Percentiles rank a stretch among this genome's conserved stretches.
Evolutionary conservation across 2,329 filamentous ascomycete genomes (phyloP).

Genomic region (Aureobasidium sp.): DNA sequence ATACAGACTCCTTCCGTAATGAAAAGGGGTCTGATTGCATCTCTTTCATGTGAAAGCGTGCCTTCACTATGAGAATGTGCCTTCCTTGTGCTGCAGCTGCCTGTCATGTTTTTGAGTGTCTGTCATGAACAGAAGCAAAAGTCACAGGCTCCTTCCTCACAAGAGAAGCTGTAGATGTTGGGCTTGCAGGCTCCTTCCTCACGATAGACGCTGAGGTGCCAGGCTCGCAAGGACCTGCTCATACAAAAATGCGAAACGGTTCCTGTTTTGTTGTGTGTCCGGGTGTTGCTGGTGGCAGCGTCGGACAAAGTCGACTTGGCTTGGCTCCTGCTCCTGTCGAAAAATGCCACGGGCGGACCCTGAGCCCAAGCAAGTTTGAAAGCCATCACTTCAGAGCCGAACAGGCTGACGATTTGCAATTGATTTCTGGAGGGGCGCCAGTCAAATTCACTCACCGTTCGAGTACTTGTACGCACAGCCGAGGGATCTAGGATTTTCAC

Average conservation of each 20-base stretch:
- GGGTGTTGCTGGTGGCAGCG: conserved; percentile 1
- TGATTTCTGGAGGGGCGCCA: conserved; percentile 3
- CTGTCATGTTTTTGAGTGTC: no score
- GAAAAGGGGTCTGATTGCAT: no score
- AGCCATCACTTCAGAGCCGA: neutral
- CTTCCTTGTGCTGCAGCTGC: no score
- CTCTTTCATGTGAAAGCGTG: no score
- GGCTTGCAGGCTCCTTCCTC: no score
- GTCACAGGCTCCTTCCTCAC: no score
- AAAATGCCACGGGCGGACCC: neutral
- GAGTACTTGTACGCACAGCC: neutral
- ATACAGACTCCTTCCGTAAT: no score
- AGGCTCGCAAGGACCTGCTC: no score
- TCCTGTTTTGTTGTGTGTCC: neutral
- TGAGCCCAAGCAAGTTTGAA: neutral
- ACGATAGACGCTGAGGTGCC: no score
- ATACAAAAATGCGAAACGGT: neutral
- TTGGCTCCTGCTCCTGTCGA: neutral
- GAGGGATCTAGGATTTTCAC: neutral
- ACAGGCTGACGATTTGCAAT: neutral
- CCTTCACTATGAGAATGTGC: no score
- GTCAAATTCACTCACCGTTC: neutral
- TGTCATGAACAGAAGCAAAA: no score
- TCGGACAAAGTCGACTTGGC: neutral
- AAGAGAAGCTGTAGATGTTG: no score